Base-by-base conservation (phyloP, 192 early-diverging fungal genomes). In the Podochytrium sp. region DNA sequence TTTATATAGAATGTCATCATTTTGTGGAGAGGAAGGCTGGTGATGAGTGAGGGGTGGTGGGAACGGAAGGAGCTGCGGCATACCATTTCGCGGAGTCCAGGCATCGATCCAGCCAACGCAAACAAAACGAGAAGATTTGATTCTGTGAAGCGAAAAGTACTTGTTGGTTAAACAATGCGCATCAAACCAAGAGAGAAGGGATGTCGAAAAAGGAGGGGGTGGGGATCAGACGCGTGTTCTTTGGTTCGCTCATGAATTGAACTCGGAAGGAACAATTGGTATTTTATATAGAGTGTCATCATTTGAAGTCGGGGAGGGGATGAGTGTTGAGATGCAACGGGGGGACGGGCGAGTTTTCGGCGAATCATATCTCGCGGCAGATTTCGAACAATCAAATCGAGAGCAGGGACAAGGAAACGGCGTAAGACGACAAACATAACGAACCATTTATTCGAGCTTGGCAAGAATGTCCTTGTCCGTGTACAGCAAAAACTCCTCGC, bases 401-500 rank as follows among this genome's bases (percentile, higher is more conserved):
- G 20, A 7, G 20, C 10, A 47, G 43, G 20, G 43, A 47, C 43
- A 47, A 47, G 7, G 43, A 7, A 47, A 47, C 7, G 43, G 10
- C n/a, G n/a, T 47, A 7, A 47, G 20, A 47, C 7, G 20, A 47
- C 43, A 47, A 47, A 47, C 43, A 7, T 12, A 47, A 47, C 7
- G 43, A 47, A 12, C 23, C 4, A 55, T 55, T 55, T 55, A 55
- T 27, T 55, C 52, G 7, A 99, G 84, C 90, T 97, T 97, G 79
- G 95, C 97, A 47, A 98, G 88, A 75, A 99, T 90, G 84, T 99
- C 97, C 76, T 86, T 87, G 73, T 97, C 97, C 62, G 91, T 94
- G 90, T 89, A 97, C 60, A 99, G 86, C 59, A 94, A 85, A 78
- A 87, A 94, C 82, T 99, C 98, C 81, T 96, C 91, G 67, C 91